Percentiles rank a stretch among this genome's conserved stretches.
phyloP scores from a whole-genome alignment of 179 eudicot genomes.

The Silene vulgaris region DNA sequence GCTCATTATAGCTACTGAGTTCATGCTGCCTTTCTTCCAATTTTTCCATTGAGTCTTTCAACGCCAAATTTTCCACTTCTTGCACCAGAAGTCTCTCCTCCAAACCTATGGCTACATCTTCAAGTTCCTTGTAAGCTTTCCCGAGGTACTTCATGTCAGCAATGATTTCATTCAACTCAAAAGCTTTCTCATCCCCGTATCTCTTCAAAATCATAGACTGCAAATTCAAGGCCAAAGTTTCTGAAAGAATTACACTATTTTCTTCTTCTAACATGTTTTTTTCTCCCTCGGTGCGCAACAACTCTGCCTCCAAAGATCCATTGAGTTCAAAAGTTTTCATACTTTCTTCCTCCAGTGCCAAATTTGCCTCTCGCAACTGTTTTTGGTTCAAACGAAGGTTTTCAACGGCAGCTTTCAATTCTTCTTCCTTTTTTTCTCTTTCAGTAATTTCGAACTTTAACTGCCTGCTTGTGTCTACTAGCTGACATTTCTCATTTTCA shows the following conservation, averaged over 20 bases:
- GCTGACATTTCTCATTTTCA: conserved; percentile 36
- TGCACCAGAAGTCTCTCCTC: conserved; percentile 41
- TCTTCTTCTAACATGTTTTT: conserved; percentile 44
- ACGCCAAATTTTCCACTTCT: conserved; percentile 50
- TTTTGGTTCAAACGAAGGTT: conserved; percentile 32
- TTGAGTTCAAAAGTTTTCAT: conserved; percentile 37
- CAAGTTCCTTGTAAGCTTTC: conserved; percentile 44
- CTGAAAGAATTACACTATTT: conserved; percentile 33
- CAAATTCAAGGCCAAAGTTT: conserved; percentile 37
- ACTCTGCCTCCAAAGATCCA: conserved; percentile 33
- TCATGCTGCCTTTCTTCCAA: conserved; percentile 48
- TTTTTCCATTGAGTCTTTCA: conserved; percentile 40
- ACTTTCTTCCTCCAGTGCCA: conserved; percentile 34
- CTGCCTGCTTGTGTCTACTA: conserved; percentile 47
- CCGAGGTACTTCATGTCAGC: conserved; percentile 41
- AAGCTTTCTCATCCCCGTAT: conserved; percentile 46
- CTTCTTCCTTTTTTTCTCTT: conserved; percentile 36
- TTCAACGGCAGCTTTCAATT: conserved; percentile 39
- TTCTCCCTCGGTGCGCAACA: conserved; percentile 39
- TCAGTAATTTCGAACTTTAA: conserved; percentile 35
- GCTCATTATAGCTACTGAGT: conserved; percentile 39
- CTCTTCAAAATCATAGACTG: conserved; percentile 44
- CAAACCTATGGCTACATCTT: conserved; percentile 39
- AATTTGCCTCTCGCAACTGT: conserved; percentile 34
- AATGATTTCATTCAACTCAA: conserved; percentile 34